A percentile compares a stretch with the other conserved stretches of the same genome.
Evolutionary conservation across 2,329 filamentous ascomycete species (phyloP).

Genomic region (Fusarium praegraminearum): DNA sequence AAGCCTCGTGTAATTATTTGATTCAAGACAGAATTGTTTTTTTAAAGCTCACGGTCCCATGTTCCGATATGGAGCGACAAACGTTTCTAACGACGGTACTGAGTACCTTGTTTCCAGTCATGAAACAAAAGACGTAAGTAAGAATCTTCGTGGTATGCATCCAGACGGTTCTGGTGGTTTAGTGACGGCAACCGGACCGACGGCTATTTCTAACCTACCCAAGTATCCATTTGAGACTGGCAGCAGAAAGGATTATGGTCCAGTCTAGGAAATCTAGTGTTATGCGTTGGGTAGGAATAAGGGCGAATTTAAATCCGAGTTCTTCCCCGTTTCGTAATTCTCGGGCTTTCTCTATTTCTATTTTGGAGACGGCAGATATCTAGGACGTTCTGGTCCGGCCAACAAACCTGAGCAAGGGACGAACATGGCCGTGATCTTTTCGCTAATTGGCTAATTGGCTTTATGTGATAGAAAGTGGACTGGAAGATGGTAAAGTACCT

Average conservation of each 20-base stretch:
- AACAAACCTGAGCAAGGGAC: slow-evolving; percentile 35
- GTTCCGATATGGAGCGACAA: too few species aligned
- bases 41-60: too few species aligned
- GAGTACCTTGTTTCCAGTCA: background rate
- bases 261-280: background rate
- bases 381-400: slow-evolving; percentile 41
- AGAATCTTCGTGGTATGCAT: background rate
- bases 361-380: slow-evolving; percentile 10
- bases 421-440: slow-evolving; percentile 38
- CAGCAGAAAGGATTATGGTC: slow-evolving; percentile 13
- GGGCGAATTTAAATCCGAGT: background rate
- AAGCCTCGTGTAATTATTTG: background rate
- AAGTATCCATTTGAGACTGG: slow-evolving; percentile 1
- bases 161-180: background rate
- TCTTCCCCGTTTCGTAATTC: slow-evolving; percentile 1
- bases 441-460: slow-evolving; percentile 32
- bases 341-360: slow-evolving; percentile 8
- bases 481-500: slow-evolving; percentile 2
- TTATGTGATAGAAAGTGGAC: slow-evolving; percentile 19
- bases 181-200: slow-evolving; percentile 32
- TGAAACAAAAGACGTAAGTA: background rate
- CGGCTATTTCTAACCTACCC: slow-evolving; percentile 11
- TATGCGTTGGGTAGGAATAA: background rate
- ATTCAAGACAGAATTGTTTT: background rate
- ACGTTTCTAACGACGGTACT: background rate